These are phyloP conservation scores for Kodamaea anthophila DNA, from an alignment of 1,139 yeast species.

Conservation along the genomic window DNA sequence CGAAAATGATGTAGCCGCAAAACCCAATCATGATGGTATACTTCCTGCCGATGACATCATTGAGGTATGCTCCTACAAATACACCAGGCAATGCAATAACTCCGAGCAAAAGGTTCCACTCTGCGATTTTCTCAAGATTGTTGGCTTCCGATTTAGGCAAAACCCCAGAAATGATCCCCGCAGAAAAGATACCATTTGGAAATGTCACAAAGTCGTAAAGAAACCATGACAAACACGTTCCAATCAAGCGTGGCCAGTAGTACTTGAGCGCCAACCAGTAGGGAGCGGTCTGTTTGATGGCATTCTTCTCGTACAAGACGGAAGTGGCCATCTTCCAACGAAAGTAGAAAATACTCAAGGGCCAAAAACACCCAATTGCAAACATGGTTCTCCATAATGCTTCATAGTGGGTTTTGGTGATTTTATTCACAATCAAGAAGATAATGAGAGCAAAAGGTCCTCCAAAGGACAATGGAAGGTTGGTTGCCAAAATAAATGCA, in stretches of 20 bases:
- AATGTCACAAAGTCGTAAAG: conserved; percentile 60
- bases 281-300: conserved; percentile 47
- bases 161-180: conserved; percentile 42
- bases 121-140: conserved; percentile 43
- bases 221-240: conserved; percentile 59
- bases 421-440: conserved; percentile 60
- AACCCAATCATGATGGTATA: conserved; percentile 55
- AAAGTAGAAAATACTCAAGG: conserved; percentile 65
- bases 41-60: conserved; percentile 52
- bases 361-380: conserved; percentile 73
- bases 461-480: conserved; percentile 66
- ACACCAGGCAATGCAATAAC: conserved; percentile 55
- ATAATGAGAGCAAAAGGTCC: conserved; percentile 70
- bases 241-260: conserved; percentile 51
- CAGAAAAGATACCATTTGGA: conserved; percentile 57
- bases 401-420: conserved; percentile 45
- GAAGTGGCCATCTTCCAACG: conserved; percentile 68
- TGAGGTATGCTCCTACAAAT: conserved; percentile 47
- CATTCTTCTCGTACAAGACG: conserved; percentile 46
- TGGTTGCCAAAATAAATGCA: conserved; percentile 59
- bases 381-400: conserved; percentile 72
- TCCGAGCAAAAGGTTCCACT: conserved; percentile 53
- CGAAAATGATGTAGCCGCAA: conserved; percentile 52
- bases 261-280: conserved; percentile 45
- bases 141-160: conserved; percentile 24